phyloP scores from a whole-genome alignment of 768 basidiomycete species.

The Amanita inopinata region DNA sequence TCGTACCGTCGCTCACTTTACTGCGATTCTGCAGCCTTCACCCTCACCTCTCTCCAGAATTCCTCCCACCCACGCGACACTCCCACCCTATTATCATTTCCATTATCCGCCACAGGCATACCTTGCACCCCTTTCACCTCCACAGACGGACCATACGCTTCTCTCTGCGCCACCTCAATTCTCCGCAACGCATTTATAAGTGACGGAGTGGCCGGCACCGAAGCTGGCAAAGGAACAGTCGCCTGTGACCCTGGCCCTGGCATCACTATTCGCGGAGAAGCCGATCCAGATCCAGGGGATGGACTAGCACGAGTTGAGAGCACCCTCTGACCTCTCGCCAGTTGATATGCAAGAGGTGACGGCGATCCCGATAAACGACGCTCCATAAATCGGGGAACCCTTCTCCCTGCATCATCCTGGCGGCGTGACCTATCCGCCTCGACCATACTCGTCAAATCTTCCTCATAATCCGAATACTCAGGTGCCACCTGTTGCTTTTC shows the following conservation, averaged over 20 bases:
- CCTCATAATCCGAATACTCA: slow-evolving; percentile 42
- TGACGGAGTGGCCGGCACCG: slow-evolving; percentile 56
- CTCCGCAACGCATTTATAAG: slow-evolving; percentile 55
- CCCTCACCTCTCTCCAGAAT: slow-evolving; percentile 36
- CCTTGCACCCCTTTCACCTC: slow-evolving; percentile 6
- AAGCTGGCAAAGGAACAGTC: not conserved
- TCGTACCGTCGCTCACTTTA: no score
- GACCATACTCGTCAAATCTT: slow-evolving; percentile 22
- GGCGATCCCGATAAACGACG: not conserved
- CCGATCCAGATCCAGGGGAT: not conserved
- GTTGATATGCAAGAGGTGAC: no score
- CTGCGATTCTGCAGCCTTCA: no score
- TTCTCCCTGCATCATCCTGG: not conserved
- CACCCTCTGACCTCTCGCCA: no score
- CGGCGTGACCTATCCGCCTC: slow-evolving; percentile 11
- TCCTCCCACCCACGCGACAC: slow-evolving; percentile 27
- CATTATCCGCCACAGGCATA: slow-evolving; percentile 8
- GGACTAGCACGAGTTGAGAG: no score
- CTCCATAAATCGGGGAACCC: not conserved
- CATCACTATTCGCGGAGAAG: not conserved
- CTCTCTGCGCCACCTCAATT: slow-evolving; percentile 43
- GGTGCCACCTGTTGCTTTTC: slow-evolving; percentile 15
- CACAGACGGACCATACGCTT: slow-evolving; percentile 32
- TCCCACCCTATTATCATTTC: slow-evolving; percentile 9
- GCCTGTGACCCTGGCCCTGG: slow-evolving; percentile 17